These are phyloP conservation scores for Articulospora tetracladia DNA, from an alignment of 495 filamentous ascomycete species.

Conservation along the genomic window DNA sequence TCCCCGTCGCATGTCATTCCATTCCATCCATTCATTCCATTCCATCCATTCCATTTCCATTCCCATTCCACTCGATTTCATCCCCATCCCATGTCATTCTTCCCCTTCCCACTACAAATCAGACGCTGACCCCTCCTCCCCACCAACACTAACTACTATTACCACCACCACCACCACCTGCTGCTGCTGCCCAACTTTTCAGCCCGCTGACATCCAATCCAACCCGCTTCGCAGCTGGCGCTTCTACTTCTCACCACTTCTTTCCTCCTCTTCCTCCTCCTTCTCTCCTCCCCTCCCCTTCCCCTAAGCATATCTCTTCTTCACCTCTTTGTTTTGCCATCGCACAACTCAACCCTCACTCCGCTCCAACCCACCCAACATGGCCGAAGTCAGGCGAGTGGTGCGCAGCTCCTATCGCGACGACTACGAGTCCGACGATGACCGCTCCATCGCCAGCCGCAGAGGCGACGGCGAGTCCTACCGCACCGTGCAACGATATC, in stretches of 20 bases:
- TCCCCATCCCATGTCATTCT: not conserved
- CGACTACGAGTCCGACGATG: slow-evolving; percentile 43
- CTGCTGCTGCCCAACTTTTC: not conserved
- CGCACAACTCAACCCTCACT: not conserved
- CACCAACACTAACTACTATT: no score
- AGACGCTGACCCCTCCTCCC: slow-evolving; percentile 1
- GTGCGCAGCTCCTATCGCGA: slow-evolving; percentile 25
- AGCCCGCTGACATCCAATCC: not conserved
- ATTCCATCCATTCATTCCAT: no score
- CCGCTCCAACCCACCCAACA: not conserved
- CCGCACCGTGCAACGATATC: slow-evolving; percentile 53
- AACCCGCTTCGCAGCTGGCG: not conserved
- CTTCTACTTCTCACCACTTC: not conserved
- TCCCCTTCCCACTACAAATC: not conserved
- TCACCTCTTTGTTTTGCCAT: not conserved
- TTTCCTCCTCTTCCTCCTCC: not conserved
- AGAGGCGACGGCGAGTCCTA: slow-evolving; percentile 17
- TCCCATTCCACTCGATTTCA: not conserved
- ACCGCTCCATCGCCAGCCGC: slow-evolving; percentile 27
- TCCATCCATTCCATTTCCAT: not conserved
- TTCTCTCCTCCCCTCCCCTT: not conserved
- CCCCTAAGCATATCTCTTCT: not conserved
- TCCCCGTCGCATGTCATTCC: not conserved
- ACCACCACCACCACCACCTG: no score
- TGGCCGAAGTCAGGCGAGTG: slow-evolving; percentile 15